A percentile compares a stretch with the other conserved stretches of the same genome.
Evolutionary conservation across 1,139 yeast genomes (phyloP).

Genomic region (Saccharomyces hybrid): DNA sequence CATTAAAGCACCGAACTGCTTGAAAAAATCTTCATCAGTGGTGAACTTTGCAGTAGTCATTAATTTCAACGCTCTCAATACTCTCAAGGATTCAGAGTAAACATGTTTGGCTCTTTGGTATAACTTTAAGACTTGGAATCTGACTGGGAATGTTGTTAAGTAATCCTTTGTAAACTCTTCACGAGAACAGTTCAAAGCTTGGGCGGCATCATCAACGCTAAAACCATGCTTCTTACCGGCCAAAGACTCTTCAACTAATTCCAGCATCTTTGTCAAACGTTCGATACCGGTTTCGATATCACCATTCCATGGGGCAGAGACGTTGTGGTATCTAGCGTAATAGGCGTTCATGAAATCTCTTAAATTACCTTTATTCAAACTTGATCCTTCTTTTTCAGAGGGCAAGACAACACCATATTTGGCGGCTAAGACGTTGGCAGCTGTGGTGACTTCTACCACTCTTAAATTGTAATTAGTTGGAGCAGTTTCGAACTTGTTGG

Average conservation of each 20-base stretch:
- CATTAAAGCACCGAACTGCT: slow-evolving; percentile 47
- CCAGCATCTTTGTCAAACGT: slow-evolving; percentile 37
- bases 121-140: slow-evolving; percentile 47
- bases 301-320: slow-evolving; percentile 41
- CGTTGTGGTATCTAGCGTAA: slow-evolving; percentile 33
- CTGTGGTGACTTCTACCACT: slow-evolving; percentile 61
- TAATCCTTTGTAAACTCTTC: slow-evolving; percentile 42
- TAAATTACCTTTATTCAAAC: slow-evolving; percentile 53
- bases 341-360: slow-evolving; percentile 56
- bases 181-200: slow-evolving; percentile 37
- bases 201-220: slow-evolving; percentile 44
- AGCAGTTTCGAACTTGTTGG: slow-evolving; percentile 64
- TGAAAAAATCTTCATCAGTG: slow-evolving; percentile 30
- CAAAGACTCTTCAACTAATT: slow-evolving; percentile 38
- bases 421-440: slow-evolving; percentile 51
- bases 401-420: slow-evolving; percentile 39
- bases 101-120: slow-evolving; percentile 59
- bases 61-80: slow-evolving; percentile 43
- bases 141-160: slow-evolving; percentile 50
- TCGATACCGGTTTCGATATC: slow-evolving; percentile 41
- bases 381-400: slow-evolving; percentile 40
- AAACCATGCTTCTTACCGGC: slow-evolving; percentile 40
- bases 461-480: slow-evolving; percentile 63
- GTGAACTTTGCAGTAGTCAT: slow-evolving; percentile 26
- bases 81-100: slow-evolving; percentile 55